Evolutionary conservation across 306 rosid species (phyloP).

Genomic region (Leucaena leucocephala): DNA sequence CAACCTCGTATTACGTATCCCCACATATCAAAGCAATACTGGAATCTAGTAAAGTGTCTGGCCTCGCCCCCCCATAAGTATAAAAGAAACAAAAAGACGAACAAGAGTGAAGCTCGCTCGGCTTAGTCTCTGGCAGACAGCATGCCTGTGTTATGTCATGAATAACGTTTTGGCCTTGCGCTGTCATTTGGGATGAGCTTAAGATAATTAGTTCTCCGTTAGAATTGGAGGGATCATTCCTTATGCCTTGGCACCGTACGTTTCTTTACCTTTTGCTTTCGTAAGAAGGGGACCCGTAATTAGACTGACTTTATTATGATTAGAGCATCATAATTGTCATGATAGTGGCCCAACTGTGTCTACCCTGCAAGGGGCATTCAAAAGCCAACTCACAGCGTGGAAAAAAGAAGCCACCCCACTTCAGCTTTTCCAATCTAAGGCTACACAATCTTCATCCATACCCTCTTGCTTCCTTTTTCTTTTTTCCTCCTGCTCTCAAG

Average conservation of each 20-base stretch:
- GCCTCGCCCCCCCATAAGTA: not conserved
- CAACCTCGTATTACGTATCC: not conserved
- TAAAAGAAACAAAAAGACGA: not conserved
- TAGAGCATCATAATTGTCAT: not conserved
- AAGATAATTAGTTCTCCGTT: not conserved
- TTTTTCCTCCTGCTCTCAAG: not conserved
- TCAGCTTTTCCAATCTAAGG: conserved; percentile 1
- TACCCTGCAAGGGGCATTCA: conserved; percentile 11
- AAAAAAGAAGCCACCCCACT: not conserved
- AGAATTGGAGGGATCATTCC: not conserved
- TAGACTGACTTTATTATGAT: conserved; percentile 1
- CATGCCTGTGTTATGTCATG: not conserved
- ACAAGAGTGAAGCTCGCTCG: not conserved
- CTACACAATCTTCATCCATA: not conserved
- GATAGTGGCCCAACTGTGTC: not conserved
- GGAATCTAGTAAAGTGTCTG: not conserved
- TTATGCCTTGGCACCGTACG: not conserved
- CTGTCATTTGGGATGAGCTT: not conserved
- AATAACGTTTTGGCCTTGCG: not conserved
- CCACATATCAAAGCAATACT: not conserved
- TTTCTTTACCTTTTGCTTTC: not conserved
- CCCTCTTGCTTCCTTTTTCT: not conserved
- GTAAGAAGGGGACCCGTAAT: not conserved
- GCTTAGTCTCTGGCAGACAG: not conserved
- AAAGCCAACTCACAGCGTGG: not conserved